Conservation (phyloP, 148 eudicot species). For the Amaranthus hypochondriacus region DNA sequence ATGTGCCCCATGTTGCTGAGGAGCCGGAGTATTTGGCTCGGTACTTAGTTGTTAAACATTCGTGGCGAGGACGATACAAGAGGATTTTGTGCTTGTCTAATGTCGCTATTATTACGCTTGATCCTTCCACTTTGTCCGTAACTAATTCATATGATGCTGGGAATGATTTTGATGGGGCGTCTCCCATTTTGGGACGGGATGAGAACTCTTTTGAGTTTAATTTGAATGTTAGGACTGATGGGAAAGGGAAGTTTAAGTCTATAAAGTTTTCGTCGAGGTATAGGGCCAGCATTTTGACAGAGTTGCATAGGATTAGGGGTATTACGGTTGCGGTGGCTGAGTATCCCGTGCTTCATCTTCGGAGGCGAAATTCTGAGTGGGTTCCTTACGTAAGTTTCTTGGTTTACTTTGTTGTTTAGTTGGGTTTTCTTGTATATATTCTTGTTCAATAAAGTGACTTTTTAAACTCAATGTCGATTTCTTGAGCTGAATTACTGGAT, state of each 20-base stretch:
- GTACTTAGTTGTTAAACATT: conserved; percentile 77
- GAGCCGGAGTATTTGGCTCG: conserved; percentile 90
- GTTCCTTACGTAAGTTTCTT: conserved; percentile 67
- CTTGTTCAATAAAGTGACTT: neutral
- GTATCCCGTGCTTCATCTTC: conserved; percentile 83
- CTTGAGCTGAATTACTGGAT: neutral
- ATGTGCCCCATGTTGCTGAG: conserved; percentile 36
- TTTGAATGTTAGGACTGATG: conserved; percentile 84
- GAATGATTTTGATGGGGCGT: conserved; percentile 65
- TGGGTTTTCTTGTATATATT: neutral
- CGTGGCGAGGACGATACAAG: conserved; percentile 97
- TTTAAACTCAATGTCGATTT: neutral
- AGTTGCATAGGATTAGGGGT: conserved; percentile 74
- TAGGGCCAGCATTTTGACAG: conserved; percentile 85
- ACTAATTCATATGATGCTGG: conserved; percentile 82
- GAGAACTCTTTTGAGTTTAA: conserved; percentile 77
- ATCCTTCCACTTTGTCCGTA: conserved; percentile 64
- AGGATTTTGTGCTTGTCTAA: conserved; percentile 75
- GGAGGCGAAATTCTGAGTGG: conserved; percentile 81
- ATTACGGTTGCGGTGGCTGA: conserved; percentile 58
- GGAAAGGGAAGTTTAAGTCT: conserved; percentile 76
- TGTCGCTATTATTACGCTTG: conserved; percentile 57
- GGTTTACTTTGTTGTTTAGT: neutral
- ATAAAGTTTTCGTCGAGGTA: conserved; percentile 76
- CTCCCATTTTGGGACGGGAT: conserved; percentile 77